Percentiles rank a stretch among this genome's conserved stretches.
These are phyloP conservation scores for Cladophialophora psammophila DNA, from an alignment of 2,329 filamentous ascomycete genomes.

Conservation along the genomic window DNA sequence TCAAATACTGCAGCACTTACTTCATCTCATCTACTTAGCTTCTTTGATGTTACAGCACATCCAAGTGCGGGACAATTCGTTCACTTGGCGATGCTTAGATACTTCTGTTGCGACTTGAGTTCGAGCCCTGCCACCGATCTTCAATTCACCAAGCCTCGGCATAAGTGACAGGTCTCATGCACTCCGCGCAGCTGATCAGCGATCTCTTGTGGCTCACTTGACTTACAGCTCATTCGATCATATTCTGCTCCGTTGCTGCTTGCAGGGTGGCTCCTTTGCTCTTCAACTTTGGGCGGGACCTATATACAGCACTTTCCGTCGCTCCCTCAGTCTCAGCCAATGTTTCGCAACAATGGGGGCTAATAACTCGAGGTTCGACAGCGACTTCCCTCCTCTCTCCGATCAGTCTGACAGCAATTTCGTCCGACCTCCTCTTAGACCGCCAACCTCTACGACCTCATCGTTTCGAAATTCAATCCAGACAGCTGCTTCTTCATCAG, in stretches of 20 bases:
- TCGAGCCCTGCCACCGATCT: background rate
- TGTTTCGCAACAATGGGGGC: conserved; percentile 27
- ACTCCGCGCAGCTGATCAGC: background rate
- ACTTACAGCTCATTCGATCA: background rate
- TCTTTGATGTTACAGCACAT: background rate
- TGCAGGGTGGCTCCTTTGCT: background rate
- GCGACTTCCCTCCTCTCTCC: background rate
- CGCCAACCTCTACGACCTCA: background rate
- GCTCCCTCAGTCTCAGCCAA: background rate
- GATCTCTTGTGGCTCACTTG: background rate
- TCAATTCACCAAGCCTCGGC: background rate
- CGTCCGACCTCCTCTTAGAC: background rate
- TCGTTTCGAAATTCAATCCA: conserved; percentile 6
- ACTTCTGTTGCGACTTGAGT: background rate
- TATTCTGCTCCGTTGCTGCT: background rate
- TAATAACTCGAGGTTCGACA: conserved; percentile 24
- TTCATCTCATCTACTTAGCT: background rate
- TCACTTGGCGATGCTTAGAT: background rate
- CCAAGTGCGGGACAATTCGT: background rate
- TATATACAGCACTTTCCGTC: background rate
- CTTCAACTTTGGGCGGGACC: background rate
- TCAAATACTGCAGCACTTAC: too few species aligned
- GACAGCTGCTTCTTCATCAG: background rate
- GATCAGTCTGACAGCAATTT: background rate
- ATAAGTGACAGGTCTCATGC: background rate